phyloP scores from a whole-genome alignment of 768 basidiomycete species.

The Lactarius hatsudake region DNA sequence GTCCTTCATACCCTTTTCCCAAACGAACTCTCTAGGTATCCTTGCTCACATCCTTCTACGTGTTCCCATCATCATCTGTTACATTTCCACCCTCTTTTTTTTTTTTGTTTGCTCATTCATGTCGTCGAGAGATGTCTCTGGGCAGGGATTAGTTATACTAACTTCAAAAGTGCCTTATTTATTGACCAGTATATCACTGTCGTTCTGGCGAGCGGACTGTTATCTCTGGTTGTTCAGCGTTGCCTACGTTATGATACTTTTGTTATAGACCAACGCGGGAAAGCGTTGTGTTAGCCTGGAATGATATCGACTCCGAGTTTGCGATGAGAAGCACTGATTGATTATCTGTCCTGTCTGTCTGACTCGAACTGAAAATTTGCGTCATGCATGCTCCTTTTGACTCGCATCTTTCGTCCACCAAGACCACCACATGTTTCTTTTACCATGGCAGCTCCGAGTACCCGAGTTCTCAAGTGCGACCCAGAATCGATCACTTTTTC shows the following conservation, averaged over 20 bases:
- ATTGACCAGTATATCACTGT: conserved; percentile 6
- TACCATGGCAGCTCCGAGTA: conserved; percentile 31
- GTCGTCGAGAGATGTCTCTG: conserved; percentile 4
- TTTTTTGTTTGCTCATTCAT: not conserved
- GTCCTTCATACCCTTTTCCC: not conserved
- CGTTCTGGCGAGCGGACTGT: conserved; percentile 12
- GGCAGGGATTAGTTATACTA: conserved; percentile 1
- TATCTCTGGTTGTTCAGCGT: not conserved
- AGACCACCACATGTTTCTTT: conserved; percentile 7
- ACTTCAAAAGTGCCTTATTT: conserved; percentile 6
- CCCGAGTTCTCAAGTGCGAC: conserved; percentile 58
- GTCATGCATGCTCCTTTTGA: not conserved
- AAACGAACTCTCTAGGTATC: not conserved
- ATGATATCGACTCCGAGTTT: not conserved
- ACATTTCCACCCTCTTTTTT: not conserved
- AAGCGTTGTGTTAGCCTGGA: not conserved
- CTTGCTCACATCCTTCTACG: not conserved
- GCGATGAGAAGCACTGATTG: not conserved
- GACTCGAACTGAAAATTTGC: not conserved
- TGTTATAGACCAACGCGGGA: not conserved
- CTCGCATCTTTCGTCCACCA: conserved; percentile 5
- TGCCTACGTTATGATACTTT: not conserved
- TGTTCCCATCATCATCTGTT: not conserved
- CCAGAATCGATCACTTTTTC: conserved; percentile 59
- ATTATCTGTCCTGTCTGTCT: not conserved